Evolutionary conservation across 371 early-diverging fungal species (phyloP), one percentile per base, ranked within the genome.

Genomic region (Polyrhizophydium stewartii): DNA sequence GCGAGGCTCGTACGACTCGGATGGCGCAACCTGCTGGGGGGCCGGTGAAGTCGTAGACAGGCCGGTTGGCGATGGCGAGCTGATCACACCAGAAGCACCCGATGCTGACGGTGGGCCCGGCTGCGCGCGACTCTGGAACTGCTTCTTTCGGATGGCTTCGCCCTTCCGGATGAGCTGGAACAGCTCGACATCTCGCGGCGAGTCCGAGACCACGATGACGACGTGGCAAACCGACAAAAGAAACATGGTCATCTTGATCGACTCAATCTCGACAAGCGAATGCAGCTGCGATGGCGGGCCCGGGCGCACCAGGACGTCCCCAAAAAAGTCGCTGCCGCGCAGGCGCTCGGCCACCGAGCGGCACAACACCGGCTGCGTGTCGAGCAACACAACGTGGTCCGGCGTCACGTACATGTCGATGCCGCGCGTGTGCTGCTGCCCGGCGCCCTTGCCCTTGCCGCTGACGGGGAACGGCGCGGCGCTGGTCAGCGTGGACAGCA

Each of bases 401-500:
- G 84, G 77, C 2, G 89, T 87, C 6, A 89, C 68, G 61, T 86
- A 84, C 73, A 90, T 76, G 63, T 89, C 88, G 25, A 90, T 82
- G 0, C 91, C 91, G 0, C 63, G 64, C 7, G 87, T 63, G 78
- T 55, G 69, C 68, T 27, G 69, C 67, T 31, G 77, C 49, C n/a
- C 73, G 68, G 59, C 68, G 58, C 37, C 74, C 71, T 17, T 63
- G 69, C 1, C 71, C 58, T 69, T 83, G 25, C 27, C 9, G 5
- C 16, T 9, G 7, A 38, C 22, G 2, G 45, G 25, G 22, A 46
- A 33, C n/a, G 41, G n/a, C 24, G 31, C 40, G 13, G 49, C 31
- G 28, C 60, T 51, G 38, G 84, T 75, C 53, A 90, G 82, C 12
- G 77, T 65, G 13, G 88, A 88, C 22, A 90, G 59, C 10, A 90